Evolutionary conservation across 805 yeast genomes (phyloP).

Genomic region (Yamadazyma sp.): DNA sequence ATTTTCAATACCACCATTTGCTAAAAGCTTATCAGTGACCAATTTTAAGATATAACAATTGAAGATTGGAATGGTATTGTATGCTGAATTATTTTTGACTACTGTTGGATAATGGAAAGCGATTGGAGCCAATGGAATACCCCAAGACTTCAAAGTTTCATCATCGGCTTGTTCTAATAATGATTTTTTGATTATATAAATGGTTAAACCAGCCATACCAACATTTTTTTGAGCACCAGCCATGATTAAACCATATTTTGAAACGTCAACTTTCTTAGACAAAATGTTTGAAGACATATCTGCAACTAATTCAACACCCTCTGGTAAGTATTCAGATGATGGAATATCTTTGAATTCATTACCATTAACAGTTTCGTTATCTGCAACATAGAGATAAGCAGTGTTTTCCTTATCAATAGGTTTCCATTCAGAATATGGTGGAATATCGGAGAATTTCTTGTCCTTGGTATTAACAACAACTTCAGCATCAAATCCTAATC

Average conservation of each 20-base stretch:
- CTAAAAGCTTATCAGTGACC: constrained; percentile 62
- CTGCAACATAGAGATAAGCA: constrained; percentile 88
- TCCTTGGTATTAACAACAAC: constrained; percentile 65
- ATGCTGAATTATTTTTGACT: constrained; percentile 85
- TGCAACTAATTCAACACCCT: constrained; percentile 77
- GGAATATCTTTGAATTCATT: constrained; percentile 66
- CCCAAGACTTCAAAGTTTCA: constrained; percentile 53
- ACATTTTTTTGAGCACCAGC: constrained; percentile 99
- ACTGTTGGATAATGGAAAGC: constrained; percentile 86
- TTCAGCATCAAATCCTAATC: constrained; percentile 77
- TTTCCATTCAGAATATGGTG: constrained; percentile 64
- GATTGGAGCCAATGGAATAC: constrained; percentile 81
- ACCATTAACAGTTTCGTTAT: constrained; percentile 96
- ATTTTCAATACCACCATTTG: constrained; percentile 65
- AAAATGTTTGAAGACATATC: constrained; percentile 94
- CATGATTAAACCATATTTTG: constrained; percentile 83
- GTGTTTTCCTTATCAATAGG: constrained; percentile 53
- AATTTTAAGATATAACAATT: constrained; percentile 82
- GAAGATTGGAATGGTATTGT: constrained; percentile 94
- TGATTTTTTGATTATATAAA: constrained; percentile 83
- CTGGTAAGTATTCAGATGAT: constrained; percentile 54
- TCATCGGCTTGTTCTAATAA: constrained; percentile 67
- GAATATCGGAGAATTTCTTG: constrained; percentile 62
- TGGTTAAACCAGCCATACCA: constrained; percentile 93
- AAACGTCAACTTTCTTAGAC: constrained; percentile 75